Percentiles rank a stretch among this genome's conserved stretches.
These are phyloP conservation scores for Globisporangium viniferum DNA, from an alignment of 352 stramenopile genomes.

Conservation along the genomic window DNA sequence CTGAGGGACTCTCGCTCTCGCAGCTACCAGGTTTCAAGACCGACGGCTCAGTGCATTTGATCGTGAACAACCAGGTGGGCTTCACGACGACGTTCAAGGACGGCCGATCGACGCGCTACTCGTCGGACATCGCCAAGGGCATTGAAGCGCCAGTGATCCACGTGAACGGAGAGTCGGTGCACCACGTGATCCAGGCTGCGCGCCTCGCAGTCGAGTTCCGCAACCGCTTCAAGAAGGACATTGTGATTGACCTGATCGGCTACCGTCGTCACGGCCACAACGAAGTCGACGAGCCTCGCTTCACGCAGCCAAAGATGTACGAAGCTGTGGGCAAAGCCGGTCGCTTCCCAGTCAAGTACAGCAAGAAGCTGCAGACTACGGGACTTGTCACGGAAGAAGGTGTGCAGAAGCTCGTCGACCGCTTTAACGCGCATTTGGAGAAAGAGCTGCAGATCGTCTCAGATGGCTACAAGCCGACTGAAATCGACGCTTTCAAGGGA, in stretches of 20 bases:
- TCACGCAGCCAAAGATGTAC: constrained; percentile 90
- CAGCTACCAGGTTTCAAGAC: constrained; percentile 78
- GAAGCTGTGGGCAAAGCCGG: constrained; percentile 56
- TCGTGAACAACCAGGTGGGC: constrained; percentile 90
- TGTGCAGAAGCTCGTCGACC: constrained; percentile 58
- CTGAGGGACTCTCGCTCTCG: constrained; percentile 69
- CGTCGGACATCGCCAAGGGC: constrained; percentile 81
- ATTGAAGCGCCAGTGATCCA: constrained; percentile 84
- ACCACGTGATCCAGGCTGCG: constrained; percentile 71
- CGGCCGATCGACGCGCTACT: constrained; percentile 77
- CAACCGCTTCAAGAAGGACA: constrained; percentile 82
- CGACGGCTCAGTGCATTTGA: constrained; percentile 76
- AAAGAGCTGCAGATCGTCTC: constrained; percentile 53
- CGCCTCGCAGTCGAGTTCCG: constrained; percentile 79
- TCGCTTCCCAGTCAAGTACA: constrained; percentile 72
- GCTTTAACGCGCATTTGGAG: constrained; percentile 64
- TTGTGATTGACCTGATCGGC: constrained; percentile 82
- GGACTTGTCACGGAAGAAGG: constrained; percentile 52
- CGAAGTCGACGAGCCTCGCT: constrained; percentile 85
- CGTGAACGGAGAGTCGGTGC: constrained; percentile 84
- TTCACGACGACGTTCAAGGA: constrained; percentile 88
- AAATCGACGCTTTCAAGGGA: constrained; percentile 71
- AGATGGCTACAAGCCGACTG: constrained; percentile 55
- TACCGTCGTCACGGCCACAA: constrained; percentile 89
- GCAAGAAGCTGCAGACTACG: constrained; percentile 50